These are phyloP conservation scores for Suhomyces emberorum DNA, from an alignment of 805 yeast genomes.

Conservation along the genomic window DNA sequence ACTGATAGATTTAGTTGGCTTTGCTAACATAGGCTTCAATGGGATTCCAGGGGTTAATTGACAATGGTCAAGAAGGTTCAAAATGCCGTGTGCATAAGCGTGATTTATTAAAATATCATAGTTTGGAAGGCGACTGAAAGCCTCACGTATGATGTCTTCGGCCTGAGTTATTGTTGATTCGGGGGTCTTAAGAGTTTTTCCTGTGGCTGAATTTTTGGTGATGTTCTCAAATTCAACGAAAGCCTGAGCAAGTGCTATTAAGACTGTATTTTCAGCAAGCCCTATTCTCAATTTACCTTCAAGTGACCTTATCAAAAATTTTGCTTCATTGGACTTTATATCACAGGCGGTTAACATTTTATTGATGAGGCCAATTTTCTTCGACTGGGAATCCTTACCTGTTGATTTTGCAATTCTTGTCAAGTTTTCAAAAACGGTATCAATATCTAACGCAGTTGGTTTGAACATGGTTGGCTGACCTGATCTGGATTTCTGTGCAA, in stretches of 20 bases:
- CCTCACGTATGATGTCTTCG: conserved; percentile 78
- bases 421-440: conserved; percentile 68
- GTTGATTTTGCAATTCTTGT: conserved; percentile 72
- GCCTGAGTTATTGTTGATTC: conserved; percentile 55
- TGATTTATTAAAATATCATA: conserved; percentile 73
- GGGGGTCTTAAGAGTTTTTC: conserved; percentile 16
- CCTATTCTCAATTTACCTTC: conserved; percentile 94
- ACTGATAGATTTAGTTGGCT: conserved; percentile 91
- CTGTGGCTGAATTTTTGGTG: neutral
- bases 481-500: conserved; percentile 78
- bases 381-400: conserved; percentile 79
- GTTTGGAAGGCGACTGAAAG: conserved; percentile 87
- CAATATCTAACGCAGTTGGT: conserved; percentile 75
- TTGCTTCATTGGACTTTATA: conserved; percentile 70
- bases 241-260: conserved; percentile 82
- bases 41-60: conserved; percentile 90
- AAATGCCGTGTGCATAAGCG: conserved; percentile 65
- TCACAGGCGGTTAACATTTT: conserved; percentile 82
- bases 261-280: conserved; percentile 88
- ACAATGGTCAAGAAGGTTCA: conserved; percentile 61
- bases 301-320: conserved; percentile 80
- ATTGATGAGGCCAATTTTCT: conserved; percentile 76
- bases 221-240: conserved; percentile 57
- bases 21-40: conserved; percentile 95
- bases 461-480: conserved; percentile 92